Evolutionary conservation across 1,139 yeast species (phyloP), one percentile per base, ranked within the genome.

Genomic region (Nadsonia commutata): DNA sequence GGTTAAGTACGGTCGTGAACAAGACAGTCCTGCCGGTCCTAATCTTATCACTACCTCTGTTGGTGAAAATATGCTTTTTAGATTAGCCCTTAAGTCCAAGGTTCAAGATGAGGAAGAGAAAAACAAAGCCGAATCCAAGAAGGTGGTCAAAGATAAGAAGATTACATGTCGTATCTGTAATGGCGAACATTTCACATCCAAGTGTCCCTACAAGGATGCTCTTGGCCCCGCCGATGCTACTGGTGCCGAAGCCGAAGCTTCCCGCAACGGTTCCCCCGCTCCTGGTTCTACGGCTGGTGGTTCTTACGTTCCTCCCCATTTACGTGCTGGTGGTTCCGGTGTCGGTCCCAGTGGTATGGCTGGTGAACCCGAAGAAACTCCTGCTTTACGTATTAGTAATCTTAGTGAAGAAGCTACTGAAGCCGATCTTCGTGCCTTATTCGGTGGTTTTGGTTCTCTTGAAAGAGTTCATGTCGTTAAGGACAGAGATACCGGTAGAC

Each of bases 201-300:
- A 82, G 67, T 90, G 99, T 81, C 98, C 98, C 52, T 85, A 79
- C 73, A 88, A 83, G 68, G 94, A 82, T 56, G 82, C 93, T 38
- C 71, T 90, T 63, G 93, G 88, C 36, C 71, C 71, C 39, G 63
- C 67, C 37, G 62, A 65, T 39, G 59, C 61, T 39, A 60, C 65
- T 38, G 63, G 66, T 27, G 63, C 64, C 43, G 61, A 58, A 43
- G 62, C 60, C 18, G 56, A 66, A 43, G 65, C 64, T 43, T 27
- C 33, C n/a, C 33, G 33, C 33, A 68, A 67, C 31, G 57, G 67
- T 16, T 64, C 62, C 37, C 65, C 63, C 21, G 67, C 58, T 38
- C 57, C 57, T 39, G 61, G 57, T 38, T 49, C 56, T 31, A 50
- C 56, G 40, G 46, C 60, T 38, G 49, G 52, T n/a, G 60, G 67